These are phyloP conservation scores for Cladosporium oxysporum DNA, from an alignment of 2,329 filamentous ascomycete species.

Conservation along the genomic window DNA sequence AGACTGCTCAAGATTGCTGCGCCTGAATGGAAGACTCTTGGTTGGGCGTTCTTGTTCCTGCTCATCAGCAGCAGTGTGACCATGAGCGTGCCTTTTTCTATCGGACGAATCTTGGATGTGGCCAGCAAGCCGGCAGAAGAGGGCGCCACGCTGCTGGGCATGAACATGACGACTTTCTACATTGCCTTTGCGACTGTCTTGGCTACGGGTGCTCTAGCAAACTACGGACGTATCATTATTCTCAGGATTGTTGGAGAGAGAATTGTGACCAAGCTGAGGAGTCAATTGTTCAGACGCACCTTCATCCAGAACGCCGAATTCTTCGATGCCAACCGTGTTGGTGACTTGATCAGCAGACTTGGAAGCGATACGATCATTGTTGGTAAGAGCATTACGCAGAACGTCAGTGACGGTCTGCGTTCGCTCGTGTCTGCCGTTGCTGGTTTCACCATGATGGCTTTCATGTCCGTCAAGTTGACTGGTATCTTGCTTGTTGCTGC, in stretches of 20 bases:
- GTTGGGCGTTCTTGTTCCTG: conserved; percentile 79
- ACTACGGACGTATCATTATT: conserved; percentile 91
- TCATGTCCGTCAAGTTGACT: conserved; percentile 87
- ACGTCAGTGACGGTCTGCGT: conserved; percentile 91
- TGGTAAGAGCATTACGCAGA: conserved; percentile 97
- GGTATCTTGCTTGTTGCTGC: conserved; percentile 84
- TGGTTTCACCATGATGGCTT: conserved; percentile 92
- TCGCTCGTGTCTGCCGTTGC: conserved; percentile 86
- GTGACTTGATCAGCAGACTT: conserved; percentile 91
- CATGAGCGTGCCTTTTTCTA: conserved; percentile 95
- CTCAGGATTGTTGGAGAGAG: conserved; percentile 92
- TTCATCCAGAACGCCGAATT: conserved; percentile 98
- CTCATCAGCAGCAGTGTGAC: conserved; percentile 89
- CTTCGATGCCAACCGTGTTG: conserved; percentile 96
- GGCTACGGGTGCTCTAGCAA: conserved; percentile 80
- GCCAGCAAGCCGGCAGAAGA: conserved; percentile 68
- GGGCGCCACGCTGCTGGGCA: conserved; percentile 73
- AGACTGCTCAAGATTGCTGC: conserved; percentile 85
- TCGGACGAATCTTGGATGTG: conserved; percentile 91
- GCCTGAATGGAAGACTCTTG: conserved; percentile 78
- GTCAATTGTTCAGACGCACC: conserved; percentile 85
- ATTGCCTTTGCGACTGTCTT: conserved; percentile 71
- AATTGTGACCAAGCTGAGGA: conserved; percentile 85
- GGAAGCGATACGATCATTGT: conserved; percentile 97
- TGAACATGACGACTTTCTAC: conserved; percentile 88